A percentile compares a stretch with the other conserved stretches of the same genome.
phyloP scores from a whole-genome alignment of 768 basidiomycete species.

The Clavulina sp. region DNA sequence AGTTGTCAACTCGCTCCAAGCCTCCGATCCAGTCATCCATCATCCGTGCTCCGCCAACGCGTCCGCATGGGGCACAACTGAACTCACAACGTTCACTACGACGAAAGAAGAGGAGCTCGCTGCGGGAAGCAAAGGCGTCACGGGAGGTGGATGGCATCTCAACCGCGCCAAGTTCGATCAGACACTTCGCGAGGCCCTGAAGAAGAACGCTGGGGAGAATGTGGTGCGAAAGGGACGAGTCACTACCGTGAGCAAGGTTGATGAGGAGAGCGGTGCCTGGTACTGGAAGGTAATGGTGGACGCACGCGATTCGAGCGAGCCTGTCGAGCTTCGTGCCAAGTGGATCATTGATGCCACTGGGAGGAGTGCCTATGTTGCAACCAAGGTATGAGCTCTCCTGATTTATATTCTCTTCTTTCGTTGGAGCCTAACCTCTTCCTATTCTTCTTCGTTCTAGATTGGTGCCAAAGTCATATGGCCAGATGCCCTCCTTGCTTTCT shows the following conservation, averaged over 20 bases:
- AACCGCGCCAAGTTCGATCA: constrained; percentile 22
- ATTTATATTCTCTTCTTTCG: background rate
- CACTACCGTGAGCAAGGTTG: constrained; percentile 5
- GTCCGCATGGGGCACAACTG: constrained; percentile 18
- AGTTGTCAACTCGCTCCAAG: constrained; percentile 11
- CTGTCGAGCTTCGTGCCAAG: constrained; percentile 9
- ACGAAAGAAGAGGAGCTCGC: constrained; percentile 17
- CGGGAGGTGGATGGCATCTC: constrained; percentile 20
- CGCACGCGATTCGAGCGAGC: background rate
- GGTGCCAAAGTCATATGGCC: constrained; percentile 16
- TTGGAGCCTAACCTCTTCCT: no score
- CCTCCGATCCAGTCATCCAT: constrained; percentile 13
- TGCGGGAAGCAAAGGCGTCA: background rate
- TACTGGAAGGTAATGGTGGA: background rate
- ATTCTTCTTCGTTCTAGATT: constrained; percentile 11
- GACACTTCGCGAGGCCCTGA: constrained; percentile 13
- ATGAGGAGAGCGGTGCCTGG: constrained; percentile 1
- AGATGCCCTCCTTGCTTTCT: constrained; percentile 20
- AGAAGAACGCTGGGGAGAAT: background rate
- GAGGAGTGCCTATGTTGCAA: constrained; percentile 20
- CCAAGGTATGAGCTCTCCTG: constrained; percentile 10
- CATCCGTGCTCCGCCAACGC: constrained; percentile 20
- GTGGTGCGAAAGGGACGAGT: constrained; percentile 10
- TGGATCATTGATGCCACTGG: constrained; percentile 26
- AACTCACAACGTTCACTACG: constrained; percentile 19